Base-by-base conservation (phyloP, 2,329 filamentous ascomycete genomes). In the Dichotomopilus funicola region DNA sequence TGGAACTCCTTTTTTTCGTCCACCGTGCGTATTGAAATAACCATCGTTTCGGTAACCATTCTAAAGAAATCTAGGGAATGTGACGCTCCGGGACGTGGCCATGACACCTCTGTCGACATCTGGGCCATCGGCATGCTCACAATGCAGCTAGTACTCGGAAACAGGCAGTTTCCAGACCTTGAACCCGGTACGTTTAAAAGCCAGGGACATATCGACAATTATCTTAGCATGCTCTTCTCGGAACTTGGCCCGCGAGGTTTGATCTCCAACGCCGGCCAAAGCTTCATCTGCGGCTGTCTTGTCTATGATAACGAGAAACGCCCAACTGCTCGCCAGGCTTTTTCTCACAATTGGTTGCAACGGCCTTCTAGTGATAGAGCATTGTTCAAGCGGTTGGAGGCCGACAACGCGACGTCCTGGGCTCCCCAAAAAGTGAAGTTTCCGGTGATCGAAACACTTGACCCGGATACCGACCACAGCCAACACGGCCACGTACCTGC, bases 101-200 rank as follows among this genome's bases (percentile, higher is more conserved):
- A 78, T 64, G 51, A 63, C 59, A 12, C 71, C 53, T 51, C 69
- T 0, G 74, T 78, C 5, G 79, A 81, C 56, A 74, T 81, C 27
- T 81, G 78, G 78, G 74, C 78, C 4, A 63, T 81, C 12, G 79
- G 79, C 0, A 69, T 79, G 52, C 67, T 81, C 4, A 62, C 70
- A 0, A 56, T 79, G 1, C 68, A 68, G 43, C 57, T 72, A 6
- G 48, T 68, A 8, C 52, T 60, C 1, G 65, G 65, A 2, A 59
- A 56, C 34, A 57, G 69, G 27, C 53, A 62, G 8, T 45, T 62
- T 5, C 54, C 69, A 19, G 56, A 63, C 10, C n/a, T 60, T 19
- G 48, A 57, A 27, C 56, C 64, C 0, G 44, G 54, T 2, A 51
- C 47, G 1, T 47, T 61, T 3, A 58, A 55, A 2, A 53, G 57